These are phyloP conservation scores for Ogataea allantospora DNA, from an alignment of 805 yeast species.

Conservation along the genomic window DNA sequence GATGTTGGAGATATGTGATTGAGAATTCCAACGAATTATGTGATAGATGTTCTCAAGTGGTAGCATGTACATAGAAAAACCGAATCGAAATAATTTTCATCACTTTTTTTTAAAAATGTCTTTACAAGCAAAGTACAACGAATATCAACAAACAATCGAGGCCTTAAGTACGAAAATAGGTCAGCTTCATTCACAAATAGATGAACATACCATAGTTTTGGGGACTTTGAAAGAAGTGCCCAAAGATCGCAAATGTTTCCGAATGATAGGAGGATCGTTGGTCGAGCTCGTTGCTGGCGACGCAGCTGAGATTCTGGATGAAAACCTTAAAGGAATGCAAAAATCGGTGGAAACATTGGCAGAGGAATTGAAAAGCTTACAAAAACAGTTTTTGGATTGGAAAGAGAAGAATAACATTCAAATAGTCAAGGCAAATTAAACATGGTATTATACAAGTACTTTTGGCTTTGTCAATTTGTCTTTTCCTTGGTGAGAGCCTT, in stretches of 20 bases:
- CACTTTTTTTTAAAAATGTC: conserved; percentile 4
- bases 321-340: conserved; percentile 51
- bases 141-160: conserved; percentile 48
- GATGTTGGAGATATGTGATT: conserved; percentile 88
- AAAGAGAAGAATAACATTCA: conserved; percentile 49
- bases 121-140: conserved; percentile 50
- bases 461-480: conserved; percentile 13
- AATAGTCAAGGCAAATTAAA: conserved; percentile 36
- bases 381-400: conserved; percentile 47
- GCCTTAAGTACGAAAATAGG: conserved; percentile 45
- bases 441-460: conserved; percentile 6
- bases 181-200: conserved; percentile 48
- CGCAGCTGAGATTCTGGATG: conserved; percentile 59
- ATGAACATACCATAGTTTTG: conserved; percentile 51
- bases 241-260: conserved; percentile 70
- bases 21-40: conserved; percentile 55
- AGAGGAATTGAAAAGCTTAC: conserved; percentile 39
- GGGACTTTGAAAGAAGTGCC: conserved; percentile 54
- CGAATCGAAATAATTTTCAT: not conserved
- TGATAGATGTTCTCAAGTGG: conserved; percentile 54
- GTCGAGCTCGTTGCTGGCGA: conserved; percentile 81
- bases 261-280: conserved; percentile 92
- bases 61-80: conserved; percentile 17
- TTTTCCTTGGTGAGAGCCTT: conserved; percentile 25
- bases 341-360: conserved; percentile 39